A percentile compares a stretch with the other conserved stretches of the same genome.
These are phyloP conservation scores for Phytophthora idaei DNA, from an alignment of 352 stramenopile species.

Conservation along the genomic window DNA sequence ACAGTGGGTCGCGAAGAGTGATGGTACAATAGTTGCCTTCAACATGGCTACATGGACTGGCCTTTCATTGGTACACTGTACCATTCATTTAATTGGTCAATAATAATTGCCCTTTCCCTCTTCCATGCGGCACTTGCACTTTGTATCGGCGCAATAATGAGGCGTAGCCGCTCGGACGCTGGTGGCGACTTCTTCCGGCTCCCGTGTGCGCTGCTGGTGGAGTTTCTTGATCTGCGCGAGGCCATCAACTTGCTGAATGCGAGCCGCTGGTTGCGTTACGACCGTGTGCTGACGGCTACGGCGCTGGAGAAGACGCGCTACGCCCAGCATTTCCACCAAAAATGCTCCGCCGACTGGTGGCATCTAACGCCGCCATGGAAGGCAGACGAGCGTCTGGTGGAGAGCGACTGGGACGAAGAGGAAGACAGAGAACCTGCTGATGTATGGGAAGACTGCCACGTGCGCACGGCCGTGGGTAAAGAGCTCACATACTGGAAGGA, in stretches of 20 bases:
- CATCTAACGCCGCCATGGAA: constrained; percentile 51
- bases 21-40: constrained; percentile 9
- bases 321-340: constrained; percentile 57
- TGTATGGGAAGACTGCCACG: constrained; percentile 51
- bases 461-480: constrained; percentile 28
- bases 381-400: constrained; percentile 32
- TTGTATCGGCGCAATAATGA: constrained; percentile 22
- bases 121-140: constrained; percentile 3
- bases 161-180: constrained; percentile 16
- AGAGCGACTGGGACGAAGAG: constrained; percentile 59
- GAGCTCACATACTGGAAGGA: constrained; percentile 48
- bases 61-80: constrained; percentile 6
- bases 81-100: constrained; percentile 9
- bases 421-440: constrained; percentile 25
- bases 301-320: constrained; percentile 54
- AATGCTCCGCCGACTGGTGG: constrained; percentile 64
- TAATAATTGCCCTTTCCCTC: constrained; percentile 12
- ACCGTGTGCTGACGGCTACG: constrained; percentile 49
- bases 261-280: constrained; percentile 41
- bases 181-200: constrained; percentile 41
- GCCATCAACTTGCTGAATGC: constrained; percentile 57
- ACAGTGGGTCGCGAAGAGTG: constrained; percentile 16
- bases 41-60: constrained; percentile 17
- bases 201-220: constrained; percentile 44
- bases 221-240: constrained; percentile 55